Evolutionary conservation across 2,329 filamentous ascomycete genomes (phyloP), one percentile per base, ranked within the genome.

Genomic region (Fusarium mundagurra): DNA sequence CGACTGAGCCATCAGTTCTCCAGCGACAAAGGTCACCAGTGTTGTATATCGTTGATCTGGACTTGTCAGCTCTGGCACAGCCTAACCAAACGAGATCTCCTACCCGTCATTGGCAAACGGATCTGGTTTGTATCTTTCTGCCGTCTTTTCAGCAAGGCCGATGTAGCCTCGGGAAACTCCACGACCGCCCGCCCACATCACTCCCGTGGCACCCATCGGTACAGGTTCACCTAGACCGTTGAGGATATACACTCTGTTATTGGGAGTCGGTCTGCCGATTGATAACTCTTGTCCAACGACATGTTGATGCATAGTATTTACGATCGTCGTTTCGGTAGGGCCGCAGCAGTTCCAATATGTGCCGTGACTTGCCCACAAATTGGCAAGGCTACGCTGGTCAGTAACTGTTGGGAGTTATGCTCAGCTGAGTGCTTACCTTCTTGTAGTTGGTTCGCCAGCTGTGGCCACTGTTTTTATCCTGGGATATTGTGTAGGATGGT

Each of bases 11-110:
- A 73, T 89, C 85, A 5, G 82, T 77, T 43, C 83, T 83, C 88
- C 89, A 91, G 18, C 84, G 83, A 24, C 86, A 88, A 29, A 91
- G 83, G 72, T 91, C 89, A 12, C 89, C 89, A 4, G 89, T 91
- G 74, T 89, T 88, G 80, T 89, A 91, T 86, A 91, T 90, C 12
- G 9, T 44, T 18, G 67, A 69, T 51, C 67, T 69, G 48, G 22
- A 33, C 5, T 31, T 31, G 64, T 74, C 17, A 74, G 72, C 39
- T 18, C 29, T 34, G n/a, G 33, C 9, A 14, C 13, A 7, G 17
- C 10, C 7, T 16, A 9, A 10, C 8, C 5, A 29, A 22, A 38
- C n/a, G 11, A 34, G 33, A 17, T 10, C 18, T 73, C 83, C 77
- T 80, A 89, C 86, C 88, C 87, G 68, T 90, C 84, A 50, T 83